Conservation (phyloP, 768 basidiomycete genomes). For the Gloeostereum incarnatum region DNA sequence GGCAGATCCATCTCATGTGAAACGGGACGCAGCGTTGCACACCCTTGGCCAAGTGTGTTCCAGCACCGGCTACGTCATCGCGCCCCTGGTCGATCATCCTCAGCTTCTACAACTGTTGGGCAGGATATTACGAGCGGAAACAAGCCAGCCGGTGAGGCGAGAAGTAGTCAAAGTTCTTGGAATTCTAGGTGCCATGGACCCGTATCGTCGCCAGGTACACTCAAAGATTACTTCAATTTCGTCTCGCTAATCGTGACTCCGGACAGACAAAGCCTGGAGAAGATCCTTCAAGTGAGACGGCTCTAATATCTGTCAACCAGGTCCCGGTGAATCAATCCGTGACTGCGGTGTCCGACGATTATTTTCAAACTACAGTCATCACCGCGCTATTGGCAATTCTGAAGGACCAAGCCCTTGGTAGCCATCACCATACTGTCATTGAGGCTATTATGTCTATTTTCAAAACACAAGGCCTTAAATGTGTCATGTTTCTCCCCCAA, state of each 20-base stretch:
- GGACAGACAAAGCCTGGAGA: slow-evolving; percentile 52
- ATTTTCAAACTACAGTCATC: slow-evolving; percentile 95
- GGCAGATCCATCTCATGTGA: slow-evolving; percentile 80
- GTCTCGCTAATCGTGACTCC: slow-evolving; percentile 5
- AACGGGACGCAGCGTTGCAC: slow-evolving; percentile 89
- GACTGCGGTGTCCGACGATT: slow-evolving; percentile 75
- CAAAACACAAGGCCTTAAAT: slow-evolving; percentile 95
- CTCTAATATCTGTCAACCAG: slow-evolving; percentile 53
- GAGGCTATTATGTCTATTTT: slow-evolving; percentile 99
- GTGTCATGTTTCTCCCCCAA: slow-evolving; percentile 91
- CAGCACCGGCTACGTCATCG: slow-evolving; percentile 91
- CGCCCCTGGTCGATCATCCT: slow-evolving; percentile 86
- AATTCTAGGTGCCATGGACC: slow-evolving; percentile 92
- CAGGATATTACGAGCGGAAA: slow-evolving; percentile 78
- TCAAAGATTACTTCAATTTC: neutral
- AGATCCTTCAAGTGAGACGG: slow-evolving; percentile 50
- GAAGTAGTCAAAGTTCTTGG: slow-evolving; percentile 95
- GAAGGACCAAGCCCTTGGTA: slow-evolving; percentile 80
- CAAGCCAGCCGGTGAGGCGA: slow-evolving; percentile 57
- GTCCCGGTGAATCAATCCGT: slow-evolving; percentile 59
- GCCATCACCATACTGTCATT: slow-evolving; percentile 87
- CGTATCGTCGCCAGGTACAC: slow-evolving; percentile 84
- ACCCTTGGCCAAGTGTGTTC: slow-evolving; percentile 95
- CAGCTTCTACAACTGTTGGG: slow-evolving; percentile 82
- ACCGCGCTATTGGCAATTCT: slow-evolving; percentile 79